A percentile compares a stretch with the other conserved stretches of the same genome.
Evolutionary conservation across 2,329 filamentous ascomycete genomes (phyloP).

Genomic region (Paraphaeosphaeria sporulosa): DNA sequence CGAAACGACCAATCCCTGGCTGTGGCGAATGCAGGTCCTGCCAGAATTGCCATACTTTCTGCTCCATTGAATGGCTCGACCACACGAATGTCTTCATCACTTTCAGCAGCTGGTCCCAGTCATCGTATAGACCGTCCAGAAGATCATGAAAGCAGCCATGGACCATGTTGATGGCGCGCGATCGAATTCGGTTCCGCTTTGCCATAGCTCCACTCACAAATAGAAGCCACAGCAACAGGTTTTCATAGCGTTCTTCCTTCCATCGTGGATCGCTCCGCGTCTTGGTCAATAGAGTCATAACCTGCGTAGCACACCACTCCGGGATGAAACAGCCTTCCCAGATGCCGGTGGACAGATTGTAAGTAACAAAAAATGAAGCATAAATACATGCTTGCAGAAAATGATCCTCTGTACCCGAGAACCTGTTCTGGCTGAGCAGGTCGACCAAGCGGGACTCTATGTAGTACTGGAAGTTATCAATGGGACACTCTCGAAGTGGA

Average conservation of each 20-base stretch:
- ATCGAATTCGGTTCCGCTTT: conserved; percentile 10
- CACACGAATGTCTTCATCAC: conserved; percentile 22
- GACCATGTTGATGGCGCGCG: conserved; percentile 12
- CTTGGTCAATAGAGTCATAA: conserved; percentile 17
- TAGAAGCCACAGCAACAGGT: conserved; percentile 24
- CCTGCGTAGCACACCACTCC: conserved; percentile 22
- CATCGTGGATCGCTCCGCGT: conserved; percentile 9
- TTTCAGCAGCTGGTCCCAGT: conserved; percentile 16
- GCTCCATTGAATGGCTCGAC: conserved; percentile 23
- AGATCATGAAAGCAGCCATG: conserved; percentile 3
- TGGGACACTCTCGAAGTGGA: conserved; percentile 16
- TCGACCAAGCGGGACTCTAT: conserved; percentile 25
- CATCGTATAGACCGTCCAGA: conserved; percentile 9
- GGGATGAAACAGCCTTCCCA: conserved; percentile 29
- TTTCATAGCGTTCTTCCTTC: background rate
- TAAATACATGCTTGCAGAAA: conserved; percentile 26
- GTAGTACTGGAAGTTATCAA: conserved; percentile 23
- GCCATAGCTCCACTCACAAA: conserved; percentile 24
- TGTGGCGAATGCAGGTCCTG: conserved; percentile 15
- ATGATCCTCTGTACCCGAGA: conserved; percentile 4
- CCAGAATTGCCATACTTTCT: conserved; percentile 21
- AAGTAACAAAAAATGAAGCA: conserved; percentile 24
- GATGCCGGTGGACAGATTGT: conserved; percentile 26
- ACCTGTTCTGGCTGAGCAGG: conserved; percentile 15
- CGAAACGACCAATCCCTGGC: background rate